phyloP scores from a whole-genome alignment of 2,329 filamentous ascomycete genomes.

The Cytospora mali region DNA sequence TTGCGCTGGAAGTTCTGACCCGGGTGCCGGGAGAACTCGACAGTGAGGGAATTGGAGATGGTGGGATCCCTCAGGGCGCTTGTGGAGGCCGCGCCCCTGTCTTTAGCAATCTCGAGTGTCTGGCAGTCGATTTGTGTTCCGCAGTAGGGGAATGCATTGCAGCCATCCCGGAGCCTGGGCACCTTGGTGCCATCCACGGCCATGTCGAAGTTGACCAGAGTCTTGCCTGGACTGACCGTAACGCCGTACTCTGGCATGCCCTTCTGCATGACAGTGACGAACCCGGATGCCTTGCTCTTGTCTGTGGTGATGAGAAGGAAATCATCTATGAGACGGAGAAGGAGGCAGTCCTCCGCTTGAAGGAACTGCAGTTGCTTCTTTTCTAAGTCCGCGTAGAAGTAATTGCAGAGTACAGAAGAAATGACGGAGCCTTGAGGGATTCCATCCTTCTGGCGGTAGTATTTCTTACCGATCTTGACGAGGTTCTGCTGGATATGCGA shows the following conservation, averaged over 20 bases:
- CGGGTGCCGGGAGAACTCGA: conserved; percentile 72
- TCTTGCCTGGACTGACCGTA: conserved; percentile 75
- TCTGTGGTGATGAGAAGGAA: conserved; percentile 85
- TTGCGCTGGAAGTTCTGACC: conserved; percentile 82
- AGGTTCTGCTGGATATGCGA: conserved; percentile 86
- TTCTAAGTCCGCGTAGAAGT: conserved; percentile 93
- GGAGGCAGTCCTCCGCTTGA: conserved; percentile 57
- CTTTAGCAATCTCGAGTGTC: conserved; percentile 75
- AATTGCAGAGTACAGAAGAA: conserved; percentile 86
- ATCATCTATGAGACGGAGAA: conserved; percentile 87
- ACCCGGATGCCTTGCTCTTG: conserved; percentile 65
- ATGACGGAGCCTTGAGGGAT: conserved; percentile 93
- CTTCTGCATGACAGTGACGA: conserved; percentile 77
- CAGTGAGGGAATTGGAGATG: conserved; percentile 73
- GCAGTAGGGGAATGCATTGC: conserved; percentile 79
- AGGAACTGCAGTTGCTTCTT: conserved; percentile 69
- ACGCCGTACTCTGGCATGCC: conserved; percentile 83
- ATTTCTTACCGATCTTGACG: conserved; percentile 85
- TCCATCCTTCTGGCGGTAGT: conserved; percentile 82
- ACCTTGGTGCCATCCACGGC: conserved; percentile 56
- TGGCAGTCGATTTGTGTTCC: conserved; percentile 74
- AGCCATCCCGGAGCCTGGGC: conserved; percentile 45
- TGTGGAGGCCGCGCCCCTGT: conserved; percentile 54
- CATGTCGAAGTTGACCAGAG: conserved; percentile 79
- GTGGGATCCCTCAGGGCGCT: conserved; percentile 39